A percentile compares a stretch with the other conserved stretches of the same genome.
Conservation (phyloP, 1,284 basidiomycete species). For the Apiotrichum sp. region DNA sequence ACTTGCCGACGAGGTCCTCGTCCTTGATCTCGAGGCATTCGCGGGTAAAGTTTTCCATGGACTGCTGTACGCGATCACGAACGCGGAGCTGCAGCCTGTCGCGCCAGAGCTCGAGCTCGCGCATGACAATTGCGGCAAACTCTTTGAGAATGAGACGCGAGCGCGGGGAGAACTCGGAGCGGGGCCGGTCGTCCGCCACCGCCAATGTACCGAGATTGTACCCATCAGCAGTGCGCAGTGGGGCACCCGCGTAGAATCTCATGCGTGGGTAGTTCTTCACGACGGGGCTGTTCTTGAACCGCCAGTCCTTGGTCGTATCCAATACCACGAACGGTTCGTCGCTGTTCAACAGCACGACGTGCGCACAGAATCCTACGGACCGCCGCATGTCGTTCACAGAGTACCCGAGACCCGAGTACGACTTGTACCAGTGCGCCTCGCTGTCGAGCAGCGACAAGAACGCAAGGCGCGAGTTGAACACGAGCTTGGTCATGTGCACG, state of each 20-base stretch:
- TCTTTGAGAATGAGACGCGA: slow-evolving; percentile 89
- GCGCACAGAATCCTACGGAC: slow-evolving; percentile 9
- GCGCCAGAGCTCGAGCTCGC: slow-evolving; percentile 90
- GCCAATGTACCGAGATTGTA: slow-evolving; percentile 84
- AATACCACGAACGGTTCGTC: slow-evolving; percentile 84
- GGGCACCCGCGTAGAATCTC: slow-evolving; percentile 87
- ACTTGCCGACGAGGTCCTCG: slow-evolving; percentile 36
- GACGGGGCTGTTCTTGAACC: slow-evolving; percentile 68
- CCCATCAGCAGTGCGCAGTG: slow-evolving; percentile 79
- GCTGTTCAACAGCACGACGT: slow-evolving; percentile 51
- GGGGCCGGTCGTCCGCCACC: slow-evolving; percentile 76
- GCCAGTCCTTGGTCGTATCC: slow-evolving; percentile 76
- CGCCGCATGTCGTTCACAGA: neutral
- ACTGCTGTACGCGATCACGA: slow-evolving; percentile 83
- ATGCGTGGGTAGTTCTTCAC: slow-evolving; percentile 63
- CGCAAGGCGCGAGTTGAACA: slow-evolving; percentile 84
- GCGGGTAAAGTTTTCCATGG: slow-evolving; percentile 93
- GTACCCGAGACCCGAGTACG: slow-evolving; percentile 61
- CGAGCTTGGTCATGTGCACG: slow-evolving; percentile 77
- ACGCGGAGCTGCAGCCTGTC: slow-evolving; percentile 86
- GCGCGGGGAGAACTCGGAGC: slow-evolving; percentile 77
- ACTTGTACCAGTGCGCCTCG: slow-evolving; percentile 80
- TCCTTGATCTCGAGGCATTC: slow-evolving; percentile 85
- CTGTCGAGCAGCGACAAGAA: slow-evolving; percentile 71
- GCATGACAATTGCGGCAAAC: slow-evolving; percentile 87